Percentiles rank a stretch among this genome's conserved stretches.
phyloP scores from a whole-genome alignment of 345 rosid species.

The Syzygium jambos region DNA sequence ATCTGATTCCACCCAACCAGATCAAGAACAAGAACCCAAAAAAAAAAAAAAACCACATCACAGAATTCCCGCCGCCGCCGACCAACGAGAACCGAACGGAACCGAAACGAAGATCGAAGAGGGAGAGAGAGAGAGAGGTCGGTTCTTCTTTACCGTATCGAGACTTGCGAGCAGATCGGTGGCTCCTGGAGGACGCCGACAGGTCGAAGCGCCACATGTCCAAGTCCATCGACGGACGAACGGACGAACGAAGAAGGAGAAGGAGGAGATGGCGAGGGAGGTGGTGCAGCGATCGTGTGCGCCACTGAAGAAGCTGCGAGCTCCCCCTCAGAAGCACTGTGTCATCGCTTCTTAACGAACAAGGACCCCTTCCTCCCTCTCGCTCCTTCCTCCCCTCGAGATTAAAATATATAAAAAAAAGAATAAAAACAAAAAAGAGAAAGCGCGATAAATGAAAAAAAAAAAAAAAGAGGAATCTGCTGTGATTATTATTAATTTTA shows the following conservation, averaged over 20 bases:
- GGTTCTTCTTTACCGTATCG: conserved; percentile 20
- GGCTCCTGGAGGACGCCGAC: conserved; percentile 31
- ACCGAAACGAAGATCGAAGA: background rate
- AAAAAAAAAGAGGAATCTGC: background rate
- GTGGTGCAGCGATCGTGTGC: too few species aligned
- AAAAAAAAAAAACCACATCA: background rate
- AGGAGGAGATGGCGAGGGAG: background rate
- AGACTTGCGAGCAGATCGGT: conserved; percentile 24
- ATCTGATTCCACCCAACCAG: background rate
- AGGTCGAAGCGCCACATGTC: conserved; percentile 36
- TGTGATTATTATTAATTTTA: background rate
- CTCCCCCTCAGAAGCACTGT: background rate
- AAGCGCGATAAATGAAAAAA: background rate
- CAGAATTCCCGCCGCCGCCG: background rate
- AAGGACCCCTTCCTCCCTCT: background rate
- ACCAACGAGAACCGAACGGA: background rate
- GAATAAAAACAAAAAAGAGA: accelerated
- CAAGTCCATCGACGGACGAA: conserved; percentile 23
- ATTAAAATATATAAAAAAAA: too few species aligned
- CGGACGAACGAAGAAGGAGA: background rate
- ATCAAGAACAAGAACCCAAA: background rate
- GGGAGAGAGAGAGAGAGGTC: background rate
- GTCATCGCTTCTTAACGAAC: background rate
- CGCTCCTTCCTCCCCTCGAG: background rate
- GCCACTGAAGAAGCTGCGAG: background rate